These are phyloP conservation scores for Senna tora DNA, from an alignment of 306 rosid species.

Conservation along the genomic window DNA sequence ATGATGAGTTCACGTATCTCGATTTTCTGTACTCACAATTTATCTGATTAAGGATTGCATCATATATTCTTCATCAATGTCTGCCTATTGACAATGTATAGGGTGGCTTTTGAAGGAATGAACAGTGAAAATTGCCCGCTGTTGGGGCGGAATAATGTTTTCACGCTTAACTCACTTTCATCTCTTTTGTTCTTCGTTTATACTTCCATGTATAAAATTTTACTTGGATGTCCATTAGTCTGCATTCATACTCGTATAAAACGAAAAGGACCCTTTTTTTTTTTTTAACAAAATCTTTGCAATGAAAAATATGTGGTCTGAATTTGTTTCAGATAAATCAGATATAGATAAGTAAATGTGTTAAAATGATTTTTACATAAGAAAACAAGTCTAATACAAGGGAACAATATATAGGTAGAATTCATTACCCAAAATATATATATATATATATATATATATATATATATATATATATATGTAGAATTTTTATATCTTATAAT, in stretches of 20 bases:
- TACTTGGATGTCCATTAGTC: background rate
- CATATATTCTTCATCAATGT: background rate
- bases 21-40: background rate
- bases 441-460: too few species aligned
- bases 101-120: background rate
- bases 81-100: background rate
- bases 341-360: too few species aligned
- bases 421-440: too few species aligned
- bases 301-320: background rate
- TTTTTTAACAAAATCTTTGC: background rate
- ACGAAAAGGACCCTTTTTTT: background rate
- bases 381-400: too few species aligned
- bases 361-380: too few species aligned
- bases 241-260: background rate
- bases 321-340: too few species aligned
- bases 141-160: background rate
- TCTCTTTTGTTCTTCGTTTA: background rate
- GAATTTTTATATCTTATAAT: too few species aligned
- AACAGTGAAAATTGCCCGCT: background rate
- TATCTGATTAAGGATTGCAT: background rate
- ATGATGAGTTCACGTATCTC: background rate
- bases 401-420: too few species aligned
- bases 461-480: too few species aligned
- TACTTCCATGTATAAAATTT: background rate
- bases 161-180: background rate